A percentile compares a stretch with the other conserved stretches of the same genome.
These are phyloP conservation scores for Ceratobasidium sp. DNA, from an alignment of 1,284 basidiomycete species.

Conservation along the genomic window DNA sequence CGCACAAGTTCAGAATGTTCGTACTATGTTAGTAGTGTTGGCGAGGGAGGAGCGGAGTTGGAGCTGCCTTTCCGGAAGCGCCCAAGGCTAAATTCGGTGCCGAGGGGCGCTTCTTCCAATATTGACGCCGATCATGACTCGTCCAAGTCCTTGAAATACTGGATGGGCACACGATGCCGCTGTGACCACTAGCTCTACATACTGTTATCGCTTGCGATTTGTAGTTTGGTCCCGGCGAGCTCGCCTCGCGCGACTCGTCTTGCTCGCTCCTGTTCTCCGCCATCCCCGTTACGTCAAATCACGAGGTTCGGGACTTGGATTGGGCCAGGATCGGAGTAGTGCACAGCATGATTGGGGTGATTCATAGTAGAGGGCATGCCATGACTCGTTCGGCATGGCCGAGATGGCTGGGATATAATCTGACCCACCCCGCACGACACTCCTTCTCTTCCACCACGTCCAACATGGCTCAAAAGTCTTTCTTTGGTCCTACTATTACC, in stretches of 20 bases:
- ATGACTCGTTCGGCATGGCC: slow-evolving; percentile 34
- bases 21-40: neutral
- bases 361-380: slow-evolving; percentile 4
- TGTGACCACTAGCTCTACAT: too few species aligned
- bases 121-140: slow-evolving; percentile 22
- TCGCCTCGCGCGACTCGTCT: neutral
- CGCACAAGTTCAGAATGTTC: neutral
- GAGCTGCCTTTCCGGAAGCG: neutral
- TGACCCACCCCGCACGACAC: neutral
- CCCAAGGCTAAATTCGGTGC: slow-evolving; percentile 17
- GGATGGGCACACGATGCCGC: neutral
- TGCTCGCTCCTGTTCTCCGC: neutral
- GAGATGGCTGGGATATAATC: slow-evolving; percentile 20
- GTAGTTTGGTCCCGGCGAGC: neutral
- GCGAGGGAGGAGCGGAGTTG: neutral
- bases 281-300: slow-evolving; percentile 37
- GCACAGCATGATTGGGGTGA: slow-evolving; percentile 43
- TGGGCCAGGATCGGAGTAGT: slow-evolving; percentile 12
- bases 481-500: slow-evolving; percentile 44
- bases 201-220: neutral
- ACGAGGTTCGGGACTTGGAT: neutral
- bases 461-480: slow-evolving; percentile 28
- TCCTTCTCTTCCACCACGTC: slow-evolving; percentile 1
- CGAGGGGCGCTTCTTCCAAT: neutral
- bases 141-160: neutral